Evolutionary conservation across 768 basidiomycete genomes (phyloP).

Genomic region (Suillus weaverae): DNA sequence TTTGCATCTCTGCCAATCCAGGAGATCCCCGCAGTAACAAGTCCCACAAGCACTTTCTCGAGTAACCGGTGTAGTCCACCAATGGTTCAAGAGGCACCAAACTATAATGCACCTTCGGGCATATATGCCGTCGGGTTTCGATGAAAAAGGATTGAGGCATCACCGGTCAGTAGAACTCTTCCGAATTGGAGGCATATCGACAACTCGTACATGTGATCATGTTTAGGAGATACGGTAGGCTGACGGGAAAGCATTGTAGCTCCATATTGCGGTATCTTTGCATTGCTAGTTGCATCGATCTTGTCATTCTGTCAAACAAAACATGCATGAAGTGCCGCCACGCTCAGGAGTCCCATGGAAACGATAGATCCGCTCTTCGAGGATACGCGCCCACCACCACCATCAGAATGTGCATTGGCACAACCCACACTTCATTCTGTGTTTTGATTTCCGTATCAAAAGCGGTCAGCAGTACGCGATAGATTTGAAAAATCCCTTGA

Average conservation of each 20-base stretch:
- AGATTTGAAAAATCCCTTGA: not conserved
- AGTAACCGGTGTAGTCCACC: not conserved
- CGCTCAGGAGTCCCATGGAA: not conserved
- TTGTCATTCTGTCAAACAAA: not conserved
- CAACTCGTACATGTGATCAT: not conserved
- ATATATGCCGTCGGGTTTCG: not conserved
- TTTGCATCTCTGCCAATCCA: not conserved
- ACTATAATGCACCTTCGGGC: not conserved
- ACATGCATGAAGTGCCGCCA: not conserved
- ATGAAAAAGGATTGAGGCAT: not conserved
- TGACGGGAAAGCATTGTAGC: no score
- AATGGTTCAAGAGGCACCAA: no score
- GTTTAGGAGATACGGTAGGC: not conserved
- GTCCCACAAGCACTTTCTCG: not conserved
- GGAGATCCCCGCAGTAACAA: not conserved
- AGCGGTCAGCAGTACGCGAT: not conserved
- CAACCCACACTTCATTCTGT: slow-evolving; percentile 40
- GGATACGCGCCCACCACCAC: not conserved
- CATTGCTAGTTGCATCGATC: not conserved
- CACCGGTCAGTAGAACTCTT: no score
- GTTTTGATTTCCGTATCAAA: not conserved
- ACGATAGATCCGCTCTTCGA: not conserved
- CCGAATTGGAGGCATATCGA: not conserved
- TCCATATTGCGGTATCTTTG: no score
- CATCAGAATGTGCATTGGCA: slow-evolving; percentile 29